Percentiles rank a stretch among this genome's conserved stretches.
These are phyloP conservation scores for Boletellus ananiceps DNA, from an alignment of 768 basidiomycete species.

Conservation along the genomic window DNA sequence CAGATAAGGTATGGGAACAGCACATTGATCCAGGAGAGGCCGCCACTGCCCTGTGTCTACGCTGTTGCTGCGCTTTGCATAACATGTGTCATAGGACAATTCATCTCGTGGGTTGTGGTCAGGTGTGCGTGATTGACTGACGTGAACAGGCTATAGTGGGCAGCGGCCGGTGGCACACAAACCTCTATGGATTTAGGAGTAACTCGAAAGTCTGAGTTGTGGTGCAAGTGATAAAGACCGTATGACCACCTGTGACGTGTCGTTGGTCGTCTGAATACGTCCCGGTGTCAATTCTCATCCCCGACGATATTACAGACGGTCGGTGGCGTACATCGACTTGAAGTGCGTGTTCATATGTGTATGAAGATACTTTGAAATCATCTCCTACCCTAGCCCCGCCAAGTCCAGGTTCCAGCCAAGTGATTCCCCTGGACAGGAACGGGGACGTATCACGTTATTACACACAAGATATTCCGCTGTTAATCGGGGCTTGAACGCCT, in stretches of 20 bases:
- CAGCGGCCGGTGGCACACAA: conserved; percentile 33
- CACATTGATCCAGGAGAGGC: neutral
- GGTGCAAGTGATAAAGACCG: conserved; percentile 63
- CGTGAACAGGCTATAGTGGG: conserved; percentile 10
- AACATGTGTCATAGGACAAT: conserved; percentile 98
- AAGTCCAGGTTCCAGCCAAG: neutral
- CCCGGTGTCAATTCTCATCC: neutral
- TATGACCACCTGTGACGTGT: neutral
- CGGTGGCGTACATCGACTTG: neutral
- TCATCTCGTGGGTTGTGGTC: conserved; percentile 97
- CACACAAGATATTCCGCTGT: neutral
- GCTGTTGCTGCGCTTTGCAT: conserved; percentile 97
- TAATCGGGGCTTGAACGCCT: neutral
- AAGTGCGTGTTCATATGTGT: neutral
- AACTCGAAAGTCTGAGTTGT: conserved; percentile 86
- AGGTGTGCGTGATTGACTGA: conserved; percentile 48
- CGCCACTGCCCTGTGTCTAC: conserved; percentile 36
- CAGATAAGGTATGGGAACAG: conserved; percentile 64
- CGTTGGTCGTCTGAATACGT: neutral
- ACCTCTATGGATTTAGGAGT: conserved; percentile 93
- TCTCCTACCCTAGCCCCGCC: neutral
- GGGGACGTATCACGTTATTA: neutral
- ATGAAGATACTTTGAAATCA: too few species aligned
- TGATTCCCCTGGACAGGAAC: neutral
- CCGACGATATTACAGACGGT: neutral